phyloP scores from a whole-genome alignment of 2,329 filamentous ascomycete genomes.

The Annulohypoxylon truncatum region DNA sequence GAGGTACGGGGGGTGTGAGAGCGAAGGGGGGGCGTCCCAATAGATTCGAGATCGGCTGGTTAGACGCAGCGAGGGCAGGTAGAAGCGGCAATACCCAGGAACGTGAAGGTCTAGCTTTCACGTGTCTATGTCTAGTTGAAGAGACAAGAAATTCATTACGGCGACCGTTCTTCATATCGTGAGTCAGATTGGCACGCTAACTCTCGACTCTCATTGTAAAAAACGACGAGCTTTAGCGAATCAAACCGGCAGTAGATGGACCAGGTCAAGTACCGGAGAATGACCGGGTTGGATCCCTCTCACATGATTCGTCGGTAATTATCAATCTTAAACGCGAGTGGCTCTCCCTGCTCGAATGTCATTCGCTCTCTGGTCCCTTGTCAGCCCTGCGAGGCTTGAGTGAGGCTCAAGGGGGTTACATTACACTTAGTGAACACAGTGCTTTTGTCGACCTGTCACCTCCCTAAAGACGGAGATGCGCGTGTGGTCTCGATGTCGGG shows the following conservation, averaged over 20 bases:
- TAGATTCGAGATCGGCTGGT: constrained; percentile 40
- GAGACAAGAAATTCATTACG: constrained; percentile 24
- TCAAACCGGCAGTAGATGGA: constrained; percentile 20
- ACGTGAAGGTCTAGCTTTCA: constrained; percentile 27
- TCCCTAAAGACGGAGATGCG: constrained; percentile 32
- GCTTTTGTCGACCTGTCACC: constrained; percentile 11
- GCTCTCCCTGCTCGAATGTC: constrained; percentile 15
- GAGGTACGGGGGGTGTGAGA: constrained; percentile 11
- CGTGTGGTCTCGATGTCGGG: constrained; percentile 13
- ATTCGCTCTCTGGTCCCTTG: constrained; percentile 28
- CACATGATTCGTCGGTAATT: constrained; percentile 35
- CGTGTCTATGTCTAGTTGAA: constrained; percentile 20
- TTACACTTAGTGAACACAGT: constrained; percentile 35
- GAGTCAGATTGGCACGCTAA: constrained; percentile 28
- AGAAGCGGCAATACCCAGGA: constrained; percentile 40
- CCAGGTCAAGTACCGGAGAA: constrained; percentile 28
- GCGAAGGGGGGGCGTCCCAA: constrained; percentile 25
- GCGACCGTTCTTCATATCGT: constrained; percentile 17
- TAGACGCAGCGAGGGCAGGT: constrained; percentile 30
- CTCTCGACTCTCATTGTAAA: neutral
- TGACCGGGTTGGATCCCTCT: constrained; percentile 15
- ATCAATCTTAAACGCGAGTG: constrained; percentile 35
- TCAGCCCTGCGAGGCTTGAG: constrained; percentile 41
- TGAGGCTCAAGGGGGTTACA: constrained; percentile 42
- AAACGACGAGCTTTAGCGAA: constrained; percentile 25